A percentile compares a stretch with the other conserved stretches of the same genome.
Conservation (phyloP, 441 rosid genomes). For the Manihot esculenta region DNA sequence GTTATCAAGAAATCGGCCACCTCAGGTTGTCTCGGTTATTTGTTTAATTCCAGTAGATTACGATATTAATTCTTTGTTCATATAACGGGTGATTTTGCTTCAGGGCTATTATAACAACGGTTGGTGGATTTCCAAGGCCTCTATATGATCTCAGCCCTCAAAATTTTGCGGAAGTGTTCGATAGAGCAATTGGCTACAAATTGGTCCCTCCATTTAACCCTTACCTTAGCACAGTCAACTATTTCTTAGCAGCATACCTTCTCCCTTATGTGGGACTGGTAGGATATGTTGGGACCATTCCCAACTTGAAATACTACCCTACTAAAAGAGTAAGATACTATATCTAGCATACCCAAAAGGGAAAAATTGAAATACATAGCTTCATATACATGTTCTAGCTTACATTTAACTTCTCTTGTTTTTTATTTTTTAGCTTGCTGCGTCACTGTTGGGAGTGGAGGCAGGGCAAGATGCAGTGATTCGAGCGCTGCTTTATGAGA, state of each 20-base stretch:
- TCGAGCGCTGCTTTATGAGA: slow-evolving; percentile 48
- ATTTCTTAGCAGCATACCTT: slow-evolving; percentile 49
- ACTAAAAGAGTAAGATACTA: slow-evolving; percentile 34
- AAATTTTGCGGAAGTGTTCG: slow-evolving; percentile 40
- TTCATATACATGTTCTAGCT: neutral
- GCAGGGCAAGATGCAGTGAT: slow-evolving; percentile 71
- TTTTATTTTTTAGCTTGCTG: slow-evolving; percentile 41
- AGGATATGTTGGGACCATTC: slow-evolving; percentile 65
- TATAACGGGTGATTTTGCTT: neutral
- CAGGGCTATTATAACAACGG: slow-evolving; percentile 53
- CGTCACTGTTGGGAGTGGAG: slow-evolving; percentile 64
- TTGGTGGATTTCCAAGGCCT: slow-evolving; percentile 67
- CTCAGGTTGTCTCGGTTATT: slow-evolving; percentile 59
- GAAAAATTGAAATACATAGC: neutral
- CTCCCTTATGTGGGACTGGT: slow-evolving; percentile 69
- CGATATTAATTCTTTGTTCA: no score
- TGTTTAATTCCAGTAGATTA: no score
- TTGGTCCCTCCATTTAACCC: slow-evolving; percentile 48
- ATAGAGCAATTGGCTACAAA: slow-evolving; percentile 43
- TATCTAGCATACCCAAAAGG: neutral
- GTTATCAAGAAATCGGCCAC: slow-evolving; percentile 70
- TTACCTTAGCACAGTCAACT: slow-evolving; percentile 43
- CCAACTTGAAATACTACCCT: slow-evolving; percentile 31
- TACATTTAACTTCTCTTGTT: neutral
- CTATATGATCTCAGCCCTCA: slow-evolving; percentile 37